Base-by-base conservation (phyloP, 2,329 filamentous ascomycete species). In the Ophiocordyceps unilateralis region DNA sequence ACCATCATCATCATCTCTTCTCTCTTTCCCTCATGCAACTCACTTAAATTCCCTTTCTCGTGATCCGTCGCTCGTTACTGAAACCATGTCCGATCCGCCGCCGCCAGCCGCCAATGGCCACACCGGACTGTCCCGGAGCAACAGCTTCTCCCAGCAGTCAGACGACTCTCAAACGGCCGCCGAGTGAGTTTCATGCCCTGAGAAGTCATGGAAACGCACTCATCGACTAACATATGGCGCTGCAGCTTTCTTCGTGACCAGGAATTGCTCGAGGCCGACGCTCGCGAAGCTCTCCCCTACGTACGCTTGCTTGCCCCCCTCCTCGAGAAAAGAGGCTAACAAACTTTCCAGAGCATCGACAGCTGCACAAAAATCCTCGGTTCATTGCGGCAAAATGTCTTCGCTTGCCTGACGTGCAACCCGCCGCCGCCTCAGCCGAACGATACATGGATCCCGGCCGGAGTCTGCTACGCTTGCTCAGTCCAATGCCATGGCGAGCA, bases 401-500 rank as follows among this genome's bases (percentile, higher is more conserved):
- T 93, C 54, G 85, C 91, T 38, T 98, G 91, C 53, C 64, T 96
- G 39, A 96, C 89, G 11, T 98, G 91, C 67, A 93, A 87, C 48
- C 87, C 91, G 9, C 76, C 83, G 9, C 83, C 87, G 1, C 54
- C 68, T 3, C 72, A 74, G 39, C 56, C 70, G 1, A 66, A 72
- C 38, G 77, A 79, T 41, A 39, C 51, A 6, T 63, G 59, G 52
- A 55, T 49, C 0, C 66, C 78, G 1, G 91, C 89, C 3, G 91
- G 84, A 22, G 76, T 98, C 44, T 98, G 91, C 68, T 98, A 98
- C 55, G 84, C 88, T 20, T 98, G 91, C 65, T 95, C 89, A 7
- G 86, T 98, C 46, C 83, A 89, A 52, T 98, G 91, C 58, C 91
- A 98, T 55, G 89, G 91, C 51, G 88, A 96, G 55, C 91, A 98